These are phyloP conservation scores for Chlorella vulgaris DNA, from an alignment of 139 green algal species.

Conservation along the genomic window DNA sequence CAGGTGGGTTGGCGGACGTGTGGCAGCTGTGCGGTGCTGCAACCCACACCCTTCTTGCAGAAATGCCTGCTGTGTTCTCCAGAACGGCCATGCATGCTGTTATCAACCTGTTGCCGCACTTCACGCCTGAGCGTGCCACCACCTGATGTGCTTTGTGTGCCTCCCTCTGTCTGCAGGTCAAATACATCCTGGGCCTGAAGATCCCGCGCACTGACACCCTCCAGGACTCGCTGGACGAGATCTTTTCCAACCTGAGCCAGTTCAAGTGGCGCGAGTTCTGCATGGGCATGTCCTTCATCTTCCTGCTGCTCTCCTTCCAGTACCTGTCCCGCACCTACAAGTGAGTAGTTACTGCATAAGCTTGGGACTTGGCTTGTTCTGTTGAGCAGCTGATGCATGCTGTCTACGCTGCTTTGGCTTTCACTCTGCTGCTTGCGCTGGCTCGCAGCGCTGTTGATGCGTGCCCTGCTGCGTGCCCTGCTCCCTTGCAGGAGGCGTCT, in stretches of 20 bases:
- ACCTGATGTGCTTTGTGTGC: too few species aligned
- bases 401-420: not conserved
- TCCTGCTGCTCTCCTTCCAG: slow-evolving; percentile 49
- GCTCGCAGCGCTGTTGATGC: not conserved
- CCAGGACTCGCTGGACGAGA: slow-evolving; percentile 34
- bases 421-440: not conserved
- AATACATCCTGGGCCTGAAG: slow-evolving; percentile 58
- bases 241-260: slow-evolving; percentile 28
- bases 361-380: not conserved
- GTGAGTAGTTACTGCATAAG: not conserved
- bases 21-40: too few species aligned
- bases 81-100: too few species aligned
- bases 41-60: too few species aligned
- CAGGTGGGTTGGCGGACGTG: slow-evolving; percentile 23
- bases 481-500: slow-evolving; percentile 35
- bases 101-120: too few species aligned
- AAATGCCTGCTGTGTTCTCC: too few species aligned
- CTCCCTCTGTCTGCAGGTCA: too few species aligned
- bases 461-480: not conserved
- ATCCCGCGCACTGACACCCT: slow-evolving; percentile 50
- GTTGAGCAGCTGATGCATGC: not conserved
- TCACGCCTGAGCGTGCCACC: too few species aligned
- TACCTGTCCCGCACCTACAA: slow-evolving; percentile 25
- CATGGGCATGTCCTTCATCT: slow-evolving; percentile 59
- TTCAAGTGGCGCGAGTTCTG: slow-evolving; percentile 54